Base-by-base conservation (phyloP, 2,329 filamentous ascomycete genomes). In the Diaporthe sp. region DNA sequence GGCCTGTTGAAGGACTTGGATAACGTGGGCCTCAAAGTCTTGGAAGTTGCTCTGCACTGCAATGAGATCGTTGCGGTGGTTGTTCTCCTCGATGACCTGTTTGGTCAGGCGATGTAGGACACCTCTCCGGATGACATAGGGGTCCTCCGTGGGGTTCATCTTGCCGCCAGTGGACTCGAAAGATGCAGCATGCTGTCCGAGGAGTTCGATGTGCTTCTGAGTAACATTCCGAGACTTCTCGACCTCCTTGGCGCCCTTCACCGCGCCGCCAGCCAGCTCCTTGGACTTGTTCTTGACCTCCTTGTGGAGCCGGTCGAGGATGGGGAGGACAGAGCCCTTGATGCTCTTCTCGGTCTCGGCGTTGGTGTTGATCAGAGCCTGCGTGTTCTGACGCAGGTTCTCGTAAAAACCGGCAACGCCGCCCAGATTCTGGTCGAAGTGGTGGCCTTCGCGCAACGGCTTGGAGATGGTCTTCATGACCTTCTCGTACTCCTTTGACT, bases 271-370 rank as follows among this genome's bases (percentile, higher is more conserved):
- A 58, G 91, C 89, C 68, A 99, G 90, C 85, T 98, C 96, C 88
- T 98, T 98, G 78, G 91, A 89, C 88, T 98, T 98, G 87, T 94
- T 92, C 90, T 98, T 99, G 88, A 99, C 97, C 84, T 98, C 97
- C 83, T 95, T 93, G 87, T 98, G 96, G 67, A 99, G 89, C 71
- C 95, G 94, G 80, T 97, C 95, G 82, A 99, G 93, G 78, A 96
- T 93, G 51, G 96, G 97, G 28, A 98, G 89, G 42, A 98, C 94
- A 19, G 93, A 92, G 76, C 92, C 93, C 85, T 96, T 98, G 79
- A 99, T 89, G 79, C 92, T 94, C 88, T 97, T 97, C 80, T 97
- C 95, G 8, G 96, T 98, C 84, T 98, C 96, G 80, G 93, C 87
- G 84, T 98, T 96, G 82, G 94, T 93, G 84, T 97, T 98, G 81